These are phyloP conservation scores for Moesziomyces globuligerus DNA, from an alignment of 1,284 basidiomycete genomes.

Conservation along the genomic window DNA sequence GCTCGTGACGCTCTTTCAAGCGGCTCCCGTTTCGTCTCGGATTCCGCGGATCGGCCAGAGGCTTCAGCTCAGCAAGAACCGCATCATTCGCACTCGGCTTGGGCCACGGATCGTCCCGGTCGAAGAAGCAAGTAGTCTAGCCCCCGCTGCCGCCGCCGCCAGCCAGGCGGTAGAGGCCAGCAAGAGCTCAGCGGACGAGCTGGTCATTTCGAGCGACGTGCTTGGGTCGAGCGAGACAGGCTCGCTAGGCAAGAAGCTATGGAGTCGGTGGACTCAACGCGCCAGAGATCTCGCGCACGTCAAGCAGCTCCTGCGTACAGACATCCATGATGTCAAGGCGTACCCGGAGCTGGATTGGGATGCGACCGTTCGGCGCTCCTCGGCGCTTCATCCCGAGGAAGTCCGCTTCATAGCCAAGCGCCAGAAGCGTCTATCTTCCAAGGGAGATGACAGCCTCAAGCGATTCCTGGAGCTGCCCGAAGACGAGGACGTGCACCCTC, in stretches of 20 bases:
- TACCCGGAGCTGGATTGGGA: conserved; percentile 62
- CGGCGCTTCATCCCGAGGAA: conserved; percentile 49
- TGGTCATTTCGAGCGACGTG: conserved; percentile 45
- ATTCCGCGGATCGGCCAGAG: conserved; percentile 40
- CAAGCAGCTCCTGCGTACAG: conserved; percentile 29
- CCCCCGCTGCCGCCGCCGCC: background rate
- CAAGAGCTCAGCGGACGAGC: conserved; percentile 3
- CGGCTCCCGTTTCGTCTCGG: conserved; percentile 57
- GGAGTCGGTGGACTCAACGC: conserved; percentile 52
- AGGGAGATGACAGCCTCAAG: conserved; percentile 35
- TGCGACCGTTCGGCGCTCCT: conserved; percentile 52
- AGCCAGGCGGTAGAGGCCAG: background rate
- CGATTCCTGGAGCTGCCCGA: conserved; percentile 42
- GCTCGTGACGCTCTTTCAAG: conserved; percentile 61
- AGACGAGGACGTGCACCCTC: conserved; percentile 62
- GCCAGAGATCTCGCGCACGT: conserved; percentile 53
- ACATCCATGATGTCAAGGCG: conserved; percentile 39
- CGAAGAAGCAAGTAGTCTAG: conserved; percentile 22
- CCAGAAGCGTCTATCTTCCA: conserved; percentile 29
- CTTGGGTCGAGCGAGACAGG: conserved; percentile 21
- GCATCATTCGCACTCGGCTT: conserved; percentile 25
- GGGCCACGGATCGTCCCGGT: conserved; percentile 35
- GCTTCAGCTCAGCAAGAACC: conserved; percentile 33
- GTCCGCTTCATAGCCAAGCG: conserved; percentile 39
- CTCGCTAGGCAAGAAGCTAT: conserved; percentile 18